A percentile compares a stretch with the other conserved stretches of the same genome.
Conservation (phyloP, 805 yeast genomes). For the Yarrowia keelungensis region DNA sequence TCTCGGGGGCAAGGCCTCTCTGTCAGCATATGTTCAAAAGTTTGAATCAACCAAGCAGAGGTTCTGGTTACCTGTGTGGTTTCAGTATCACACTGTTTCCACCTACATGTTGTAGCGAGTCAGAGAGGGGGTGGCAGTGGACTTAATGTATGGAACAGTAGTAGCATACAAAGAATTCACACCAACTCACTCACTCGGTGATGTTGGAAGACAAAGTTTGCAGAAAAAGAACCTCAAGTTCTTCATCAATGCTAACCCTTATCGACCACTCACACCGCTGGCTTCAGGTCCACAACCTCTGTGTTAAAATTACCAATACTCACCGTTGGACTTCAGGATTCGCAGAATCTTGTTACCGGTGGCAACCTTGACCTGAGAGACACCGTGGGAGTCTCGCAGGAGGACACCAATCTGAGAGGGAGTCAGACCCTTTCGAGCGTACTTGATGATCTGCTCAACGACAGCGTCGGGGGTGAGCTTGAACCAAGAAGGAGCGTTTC, state of each 20-base stretch:
- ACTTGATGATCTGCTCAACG: conserved; percentile 97
- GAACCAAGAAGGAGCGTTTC: conserved; percentile 99
- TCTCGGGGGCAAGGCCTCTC: conserved; percentile 91
- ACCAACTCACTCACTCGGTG: too few relatives aligned
- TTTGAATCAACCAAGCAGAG: conserved; percentile 33
- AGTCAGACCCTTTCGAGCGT: conserved; percentile 99
- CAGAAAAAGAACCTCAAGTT: too few relatives aligned
- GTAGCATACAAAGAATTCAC: too few relatives aligned
- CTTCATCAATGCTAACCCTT: too few relatives aligned
- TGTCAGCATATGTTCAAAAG: conserved; percentile 46
- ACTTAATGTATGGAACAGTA: too few relatives aligned
- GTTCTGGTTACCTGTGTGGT: conserved; percentile 24
- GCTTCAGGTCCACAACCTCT: conserved; percentile 35
- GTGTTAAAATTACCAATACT: conserved; percentile 41
- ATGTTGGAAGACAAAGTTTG: too few relatives aligned
- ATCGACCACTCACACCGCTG: too few relatives aligned
- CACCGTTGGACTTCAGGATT: conserved; percentile 98
- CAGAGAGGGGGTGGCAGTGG: too few relatives aligned
- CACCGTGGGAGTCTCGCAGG: conserved; percentile 99
- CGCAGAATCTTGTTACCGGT: conserved; percentile 99
- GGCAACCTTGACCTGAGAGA: conserved; percentile 94
- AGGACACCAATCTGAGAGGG: conserved; percentile 99
- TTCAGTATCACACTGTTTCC: background rate
- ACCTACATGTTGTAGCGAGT: conserved; percentile 20
- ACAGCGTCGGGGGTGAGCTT: conserved; percentile 93